phyloP scores from a whole-genome alignment of 495 filamentous ascomycete species.

The Daldinia decipiens region DNA sequence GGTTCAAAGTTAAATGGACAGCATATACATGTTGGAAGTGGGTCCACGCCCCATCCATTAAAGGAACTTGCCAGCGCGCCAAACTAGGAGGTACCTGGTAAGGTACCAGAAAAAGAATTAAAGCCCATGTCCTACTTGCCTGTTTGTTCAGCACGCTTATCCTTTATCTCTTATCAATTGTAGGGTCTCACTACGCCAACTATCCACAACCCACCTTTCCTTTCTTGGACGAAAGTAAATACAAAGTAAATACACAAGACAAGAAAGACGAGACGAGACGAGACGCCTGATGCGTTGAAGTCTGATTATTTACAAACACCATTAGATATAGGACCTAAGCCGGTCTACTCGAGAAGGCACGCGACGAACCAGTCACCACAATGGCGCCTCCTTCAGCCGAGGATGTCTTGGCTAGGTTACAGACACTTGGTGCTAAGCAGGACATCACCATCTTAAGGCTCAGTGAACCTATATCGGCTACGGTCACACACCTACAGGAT shows the following conservation, averaged over 20 bases:
- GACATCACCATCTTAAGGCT: slow-evolving; percentile 79
- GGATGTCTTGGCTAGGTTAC: slow-evolving; percentile 53
- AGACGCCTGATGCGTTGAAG: neutral
- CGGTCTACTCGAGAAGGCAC: neutral
- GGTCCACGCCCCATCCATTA: neutral
- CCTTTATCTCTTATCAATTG: neutral
- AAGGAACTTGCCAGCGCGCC: slow-evolving; percentile 1
- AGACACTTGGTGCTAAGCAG: slow-evolving; percentile 56
- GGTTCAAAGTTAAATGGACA: slow-evolving; percentile 11
- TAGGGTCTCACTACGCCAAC: neutral
- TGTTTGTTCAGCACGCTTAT: neutral
- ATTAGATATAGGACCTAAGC: neutral
- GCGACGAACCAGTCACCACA: slow-evolving; percentile 4
- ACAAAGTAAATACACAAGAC: too few species aligned
- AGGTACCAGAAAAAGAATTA: neutral
- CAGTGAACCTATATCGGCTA: slow-evolving; percentile 74
- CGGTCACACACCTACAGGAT: slow-evolving; percentile 53
- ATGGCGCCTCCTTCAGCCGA: slow-evolving; percentile 43
- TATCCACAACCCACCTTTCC: slow-evolving; percentile 28
- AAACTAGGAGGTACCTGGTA: too few species aligned
- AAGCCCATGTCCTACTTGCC: neutral
- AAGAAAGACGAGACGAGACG: too few species aligned
- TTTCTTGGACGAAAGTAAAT: slow-evolving; percentile 45
- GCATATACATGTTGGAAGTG: neutral
- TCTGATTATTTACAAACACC: neutral